Evolutionary conservation across 345 rosid species (phyloP).

Genomic region (Salix suchowensis): DNA sequence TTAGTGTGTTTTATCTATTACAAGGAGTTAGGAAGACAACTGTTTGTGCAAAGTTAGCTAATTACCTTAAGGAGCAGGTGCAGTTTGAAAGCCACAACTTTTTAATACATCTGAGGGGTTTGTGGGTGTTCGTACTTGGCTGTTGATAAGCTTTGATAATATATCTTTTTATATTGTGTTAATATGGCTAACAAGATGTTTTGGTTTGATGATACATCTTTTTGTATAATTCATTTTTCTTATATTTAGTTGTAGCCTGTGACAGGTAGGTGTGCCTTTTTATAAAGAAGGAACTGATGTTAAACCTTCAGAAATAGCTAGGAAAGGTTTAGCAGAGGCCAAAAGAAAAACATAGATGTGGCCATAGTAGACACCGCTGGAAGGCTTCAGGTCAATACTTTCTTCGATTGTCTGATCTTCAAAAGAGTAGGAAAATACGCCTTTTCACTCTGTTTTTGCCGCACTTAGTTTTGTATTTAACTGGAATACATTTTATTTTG

Average conservation of each 20-base stretch:
- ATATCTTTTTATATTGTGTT: not conserved
- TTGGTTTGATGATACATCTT: not conserved
- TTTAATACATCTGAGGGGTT: not conserved
- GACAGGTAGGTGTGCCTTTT: no score
- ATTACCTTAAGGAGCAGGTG: conserved; percentile 90
- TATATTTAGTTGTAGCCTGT: no score
- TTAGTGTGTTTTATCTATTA: not conserved
- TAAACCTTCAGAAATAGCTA: no score
- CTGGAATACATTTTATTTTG: not conserved
- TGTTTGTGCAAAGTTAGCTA: conserved; percentile 87
- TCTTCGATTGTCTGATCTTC: not conserved
- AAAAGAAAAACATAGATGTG: conserved; percentile 36
- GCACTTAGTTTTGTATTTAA: not conserved
- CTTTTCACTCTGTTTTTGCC: not conserved
- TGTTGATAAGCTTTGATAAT: not conserved
- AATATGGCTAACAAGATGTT: not conserved
- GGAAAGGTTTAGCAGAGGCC: no score
- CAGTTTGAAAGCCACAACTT: not conserved
- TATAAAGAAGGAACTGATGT: no score
- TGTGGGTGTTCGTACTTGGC: not conserved
- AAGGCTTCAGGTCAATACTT: conserved; percentile 74
- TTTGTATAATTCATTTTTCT: not conserved
- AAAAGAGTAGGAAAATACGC: not conserved
- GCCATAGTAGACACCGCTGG: conserved; percentile 97
- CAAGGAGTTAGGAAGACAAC: conserved; percentile 93